These are phyloP conservation scores for Aphanomyces stellatus DNA, from an alignment of 352 stramenopile genomes.

Conservation along the genomic window DNA sequence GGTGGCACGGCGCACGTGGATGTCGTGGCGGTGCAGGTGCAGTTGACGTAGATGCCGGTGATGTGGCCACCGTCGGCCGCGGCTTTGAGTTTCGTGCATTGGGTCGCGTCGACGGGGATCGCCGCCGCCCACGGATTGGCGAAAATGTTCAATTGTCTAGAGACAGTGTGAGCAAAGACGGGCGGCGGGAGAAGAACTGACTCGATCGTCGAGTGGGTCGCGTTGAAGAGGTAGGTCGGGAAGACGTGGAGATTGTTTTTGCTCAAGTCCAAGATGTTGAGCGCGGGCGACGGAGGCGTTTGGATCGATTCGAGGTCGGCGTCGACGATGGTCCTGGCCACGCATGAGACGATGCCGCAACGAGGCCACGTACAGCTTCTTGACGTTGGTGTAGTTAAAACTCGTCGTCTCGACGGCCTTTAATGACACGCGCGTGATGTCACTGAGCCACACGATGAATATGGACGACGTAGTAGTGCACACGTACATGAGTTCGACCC, in stretches of 20 bases:
- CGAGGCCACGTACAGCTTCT: not conserved
- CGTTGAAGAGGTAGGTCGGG: not conserved
- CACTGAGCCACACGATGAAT: not conserved
- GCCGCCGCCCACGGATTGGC: not conserved
- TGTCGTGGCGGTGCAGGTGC: not conserved
- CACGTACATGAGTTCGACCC: not conserved
- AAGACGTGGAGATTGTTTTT: constrained; percentile 1
- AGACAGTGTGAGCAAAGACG: not conserved
- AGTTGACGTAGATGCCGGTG: not conserved
- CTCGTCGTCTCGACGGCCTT: not conserved
- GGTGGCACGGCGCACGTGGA: not conserved
- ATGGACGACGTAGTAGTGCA: not conserved
- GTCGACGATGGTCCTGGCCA: constrained; percentile 4
- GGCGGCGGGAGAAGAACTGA: not conserved
- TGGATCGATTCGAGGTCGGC: constrained; percentile 1
- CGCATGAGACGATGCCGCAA: not conserved
- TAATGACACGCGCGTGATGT: constrained; percentile 3
- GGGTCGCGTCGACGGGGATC: not conserved
- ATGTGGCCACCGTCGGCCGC: not conserved
- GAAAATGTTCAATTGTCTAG: constrained; percentile 6
- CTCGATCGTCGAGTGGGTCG: constrained; percentile 3
- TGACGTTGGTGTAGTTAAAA: not conserved
- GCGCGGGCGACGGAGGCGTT: not conserved
- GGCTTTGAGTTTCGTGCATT: not conserved
- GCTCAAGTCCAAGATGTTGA: constrained; percentile 2